Evolutionary conservation across 371 early-diverging fungal species (phyloP), one percentile per base, ranked within the genome.

Genomic region (Syncephalastrum sp.): DNA sequence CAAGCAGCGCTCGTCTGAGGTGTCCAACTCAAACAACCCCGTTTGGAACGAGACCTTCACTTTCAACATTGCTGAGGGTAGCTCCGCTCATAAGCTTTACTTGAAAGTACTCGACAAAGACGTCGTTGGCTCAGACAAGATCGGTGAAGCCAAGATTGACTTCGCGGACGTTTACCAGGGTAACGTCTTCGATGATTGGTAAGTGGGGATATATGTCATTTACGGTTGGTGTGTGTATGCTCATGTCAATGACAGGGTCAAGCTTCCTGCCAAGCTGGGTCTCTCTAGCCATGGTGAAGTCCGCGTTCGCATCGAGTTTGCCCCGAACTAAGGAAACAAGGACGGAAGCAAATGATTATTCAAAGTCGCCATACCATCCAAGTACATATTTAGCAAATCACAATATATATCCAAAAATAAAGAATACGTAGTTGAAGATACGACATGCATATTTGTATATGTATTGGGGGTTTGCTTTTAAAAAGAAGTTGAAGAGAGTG

Each of bases 1-100:
- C 63, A 76, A 73, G 64, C 73, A 76, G 57, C 62, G 68, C 24
- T 63, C 74, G 27, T 61, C 54, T 15, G 54, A 54, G 4, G 42
- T 65, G 38, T 58, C 51, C 46, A 60, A 60, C 50, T 62, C 63
- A 21, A 73, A 72, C 51, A 61, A 72, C 46, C 77, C 77, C 15
- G 74, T 70, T 27, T 76, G 64, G 64, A 67, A 76, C 58, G 65
- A 71, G 59, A 68, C 74, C 4, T 76, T 76, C 54, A 64, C 68
- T 15, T 76, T 76, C 61, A 68, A 64, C 47, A 59, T 76, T 29
- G 51, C 50, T 0, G 53, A 64, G 55, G 68, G 69, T 21, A 62
- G 65, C 13, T 60, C 60, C 27, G 57, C 53, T 27, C 70, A 75
- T 52, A 69, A 71, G 53, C 53, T 76, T 23, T 56, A 70, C 21